Percentiles rank a stretch among this genome's conserved stretches.
These are phyloP conservation scores for Taiozyma onychis DNA, from an alignment of 1,139 yeast species.

Conservation along the genomic window DNA sequence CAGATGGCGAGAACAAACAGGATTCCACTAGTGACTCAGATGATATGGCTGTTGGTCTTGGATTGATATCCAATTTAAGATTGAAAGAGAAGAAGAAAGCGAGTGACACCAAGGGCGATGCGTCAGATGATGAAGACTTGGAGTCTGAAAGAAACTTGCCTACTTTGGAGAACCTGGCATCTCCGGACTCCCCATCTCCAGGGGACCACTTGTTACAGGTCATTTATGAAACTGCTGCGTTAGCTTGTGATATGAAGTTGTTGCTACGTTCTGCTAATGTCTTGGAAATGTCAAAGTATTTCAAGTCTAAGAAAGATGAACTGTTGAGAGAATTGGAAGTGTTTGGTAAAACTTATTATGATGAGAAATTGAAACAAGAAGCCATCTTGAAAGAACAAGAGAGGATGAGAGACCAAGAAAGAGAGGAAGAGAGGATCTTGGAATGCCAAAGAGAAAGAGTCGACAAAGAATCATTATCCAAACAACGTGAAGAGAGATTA, in stretches of 20 bases:
- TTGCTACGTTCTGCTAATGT: constrained; percentile 59
- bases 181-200: constrained; percentile 48
- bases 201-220: constrained; percentile 49
- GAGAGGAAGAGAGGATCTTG: neutral
- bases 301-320: constrained; percentile 34
- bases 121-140: constrained; percentile 26
- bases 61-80: constrained; percentile 14
- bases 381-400: constrained; percentile 1
- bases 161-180: constrained; percentile 48
- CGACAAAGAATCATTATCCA: neutral
- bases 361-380: constrained; percentile 4
- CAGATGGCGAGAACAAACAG: constrained; percentile 9
- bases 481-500: neutral
- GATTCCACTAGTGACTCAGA: constrained; percentile 20
- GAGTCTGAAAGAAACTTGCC: constrained; percentile 20
- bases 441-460: neutral
- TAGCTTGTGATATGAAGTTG: constrained; percentile 58
- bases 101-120: constrained; percentile 1
- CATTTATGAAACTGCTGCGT: constrained; percentile 53
- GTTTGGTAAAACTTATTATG: constrained; percentile 12
- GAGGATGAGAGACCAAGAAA: neutral
- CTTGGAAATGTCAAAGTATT: constrained; percentile 46
- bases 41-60: constrained; percentile 23
- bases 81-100: constrained; percentile 6
- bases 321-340: constrained; percentile 15